phyloP scores from a whole-genome alignment of 257 asterid species.

The Ilex asprella region DNA sequence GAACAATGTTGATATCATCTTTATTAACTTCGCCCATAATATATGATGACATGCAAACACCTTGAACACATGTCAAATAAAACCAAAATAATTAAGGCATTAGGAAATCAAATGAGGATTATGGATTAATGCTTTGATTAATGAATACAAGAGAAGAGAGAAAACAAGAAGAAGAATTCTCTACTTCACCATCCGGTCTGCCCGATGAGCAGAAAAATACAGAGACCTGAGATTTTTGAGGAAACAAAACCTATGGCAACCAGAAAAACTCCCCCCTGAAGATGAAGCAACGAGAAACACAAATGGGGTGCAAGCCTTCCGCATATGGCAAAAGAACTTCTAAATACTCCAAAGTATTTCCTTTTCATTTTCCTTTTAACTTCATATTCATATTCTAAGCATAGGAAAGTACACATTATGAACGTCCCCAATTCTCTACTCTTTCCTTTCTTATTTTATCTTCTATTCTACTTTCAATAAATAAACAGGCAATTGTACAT shows the following conservation, averaged over 20 bases:
- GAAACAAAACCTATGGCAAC: not conserved
- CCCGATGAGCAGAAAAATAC: too few species aligned
- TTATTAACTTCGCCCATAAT: slow-evolving; percentile 37
- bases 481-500: too few species aligned
- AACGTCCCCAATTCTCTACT: too few species aligned
- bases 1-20: slow-evolving; percentile 30
- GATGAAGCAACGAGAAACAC: not conserved
- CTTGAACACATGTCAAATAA: slow-evolving; percentile 25
- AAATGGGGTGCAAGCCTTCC: not conserved
- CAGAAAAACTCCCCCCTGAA: not conserved
- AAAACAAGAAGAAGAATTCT: not conserved
- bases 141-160: not conserved
- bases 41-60: slow-evolving; percentile 71
- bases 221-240: too few species aligned
- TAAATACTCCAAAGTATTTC: not conserved
- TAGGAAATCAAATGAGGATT: not conserved
- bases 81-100: not conserved
- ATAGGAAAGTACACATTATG: too few species aligned
- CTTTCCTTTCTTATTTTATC: too few species aligned
- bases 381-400: too few species aligned
- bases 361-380: not conserved
- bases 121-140: not conserved
- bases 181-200: not conserved
- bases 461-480: too few species aligned
- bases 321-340: too few species aligned